Evolutionary conservation across 1,139 yeast genomes (phyloP), one percentile per base, ranked within the genome.

Genomic region (Lodderomyces metapsilosis): DNA sequence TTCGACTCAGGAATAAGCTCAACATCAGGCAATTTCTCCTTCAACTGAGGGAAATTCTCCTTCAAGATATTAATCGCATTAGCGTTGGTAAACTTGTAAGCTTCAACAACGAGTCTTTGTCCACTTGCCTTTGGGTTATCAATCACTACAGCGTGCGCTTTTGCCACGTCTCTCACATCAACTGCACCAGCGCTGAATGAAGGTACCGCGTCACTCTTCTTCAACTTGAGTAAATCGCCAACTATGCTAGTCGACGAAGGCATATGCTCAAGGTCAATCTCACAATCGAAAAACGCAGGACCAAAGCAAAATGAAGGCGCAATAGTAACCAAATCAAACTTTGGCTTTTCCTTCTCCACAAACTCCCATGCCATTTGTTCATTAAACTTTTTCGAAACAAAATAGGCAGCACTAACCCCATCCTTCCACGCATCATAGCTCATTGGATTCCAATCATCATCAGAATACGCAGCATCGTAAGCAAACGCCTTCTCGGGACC

Each of bases 361-460:
- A 54, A 57, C 17, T 57, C 55, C 62, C 63, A 58, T 8, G 60
- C 61, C 8, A 54, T 53, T 45, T 47, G 44, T 43, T 60, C 64
- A 15, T 60, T 62, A 38, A 53, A 53, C 20, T 51, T 55, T 49
- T 60, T 59, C 15, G 62, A 56, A 1, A 52, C 59, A 21, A 45
- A 36, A 45, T 59, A 59, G 31, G 15, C 21, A 39, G 41, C 47
- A 40, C 34, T 54, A 18, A n/a, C n/a, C n/a, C n/a, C n/a, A n/a
- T n/a, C n/a, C n/a, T n/a, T n/a, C n/a, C n/a, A 80, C 87, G 33
- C 49, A 36, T 60, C 65, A 41, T 52, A 57, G 30, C 57, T 48
- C 28, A 63, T 54, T 28, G 57, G 48, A 43, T 62, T 62, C 70
- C 70, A 65, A n/a, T n/a, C n/a, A n/a, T n/a, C n/a, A 40, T 66